Evolutionary conservation across 2,329 filamentous ascomycete genomes (phyloP), one percentile per base, ranked within the genome.

Genomic region (Sporothrix variecibatus): DNA sequence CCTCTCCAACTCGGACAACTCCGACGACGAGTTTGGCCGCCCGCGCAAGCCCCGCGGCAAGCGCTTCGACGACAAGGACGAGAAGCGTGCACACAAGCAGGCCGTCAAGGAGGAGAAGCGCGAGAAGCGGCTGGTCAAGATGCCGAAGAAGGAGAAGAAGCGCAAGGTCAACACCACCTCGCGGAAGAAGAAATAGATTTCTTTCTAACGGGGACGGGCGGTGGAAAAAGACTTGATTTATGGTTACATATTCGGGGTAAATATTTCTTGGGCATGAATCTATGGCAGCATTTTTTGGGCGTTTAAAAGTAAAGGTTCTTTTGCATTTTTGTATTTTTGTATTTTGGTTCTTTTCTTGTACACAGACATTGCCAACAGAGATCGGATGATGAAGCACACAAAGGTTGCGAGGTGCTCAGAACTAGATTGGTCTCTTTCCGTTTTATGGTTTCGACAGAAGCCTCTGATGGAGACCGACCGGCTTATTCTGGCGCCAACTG

Each of bases 101-200:
- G 92, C 92, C 1, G 92, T 98, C 78, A 99, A 98, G 84, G 95
- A 98, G 80, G 95, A 95, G 79, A 98, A 97, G 85, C 91, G 94
- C 49, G 95, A 98, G 82, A 94, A 97, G 85, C 87, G 96, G 75
- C 94, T 95, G 82, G 93, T 93, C 3, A 99, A 99, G 86, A 97
- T 99, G 84, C 95, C 96, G 0, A 99, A 99, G 84, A 91, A 97
- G 81, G 77, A 97, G 46, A 99, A 99, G 88, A 98, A 98, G 86
- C 93, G 92, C 81, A 83, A 97, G 74, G 89, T 97, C 34, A 88
- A 87, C 73, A 85, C 86, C 76, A 86, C 87, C 20, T 86, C 89
- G 73, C 85, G 89, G 77, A 89, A 88, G 79, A 92, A 53, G 23
- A 73, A 73, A 74, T 46, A 51, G 38, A 34, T 4, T 9, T 17